Conservation (phyloP, 2,329 filamentous ascomycete genomes). For the Phyllachora maydis region DNA sequence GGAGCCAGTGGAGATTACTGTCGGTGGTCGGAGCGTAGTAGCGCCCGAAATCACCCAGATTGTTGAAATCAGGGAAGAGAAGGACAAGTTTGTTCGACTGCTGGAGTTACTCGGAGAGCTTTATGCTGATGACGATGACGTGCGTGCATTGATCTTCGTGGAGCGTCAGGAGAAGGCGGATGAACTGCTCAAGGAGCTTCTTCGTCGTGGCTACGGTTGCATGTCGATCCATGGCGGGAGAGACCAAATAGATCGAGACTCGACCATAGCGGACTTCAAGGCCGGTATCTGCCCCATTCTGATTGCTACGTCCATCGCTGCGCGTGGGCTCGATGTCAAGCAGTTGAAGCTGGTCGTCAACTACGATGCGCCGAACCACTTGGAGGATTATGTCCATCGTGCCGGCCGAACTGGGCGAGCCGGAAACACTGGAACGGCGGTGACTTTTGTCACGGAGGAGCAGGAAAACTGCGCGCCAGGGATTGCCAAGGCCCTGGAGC, state of each 20-base stretch:
- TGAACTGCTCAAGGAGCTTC: conserved; percentile 53
- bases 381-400: conserved; percentile 93
- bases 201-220: conserved; percentile 73
- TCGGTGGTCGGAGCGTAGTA: conserved; percentile 72
- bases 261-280: conserved; percentile 85
- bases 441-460: conserved; percentile 82
- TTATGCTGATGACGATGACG: conserved; percentile 74
- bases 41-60: conserved; percentile 87
- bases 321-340: conserved; percentile 87
- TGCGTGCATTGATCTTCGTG: conserved; percentile 76
- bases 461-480: conserved; percentile 82
- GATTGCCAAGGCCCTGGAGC: conserved; percentile 77
- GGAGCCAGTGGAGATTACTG: conserved; percentile 75
- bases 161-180: conserved; percentile 84
- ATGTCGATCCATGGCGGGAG: conserved; percentile 91
- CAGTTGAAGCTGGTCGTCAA: conserved; percentile 92
- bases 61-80: conserved; percentile 70
- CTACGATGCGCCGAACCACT: conserved; percentile 80
- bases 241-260: conserved; percentile 82
- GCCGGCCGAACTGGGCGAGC: conserved; percentile 86
- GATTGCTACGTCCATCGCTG: conserved; percentile 87
- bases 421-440: conserved; percentile 82
- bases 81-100: conserved; percentile 64
- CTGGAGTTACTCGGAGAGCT: conserved; percentile 74
- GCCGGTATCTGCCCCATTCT: conserved; percentile 74